Conservation (phyloP, 306 rosid genomes). For the Pachyrhizus erosus region DNA sequence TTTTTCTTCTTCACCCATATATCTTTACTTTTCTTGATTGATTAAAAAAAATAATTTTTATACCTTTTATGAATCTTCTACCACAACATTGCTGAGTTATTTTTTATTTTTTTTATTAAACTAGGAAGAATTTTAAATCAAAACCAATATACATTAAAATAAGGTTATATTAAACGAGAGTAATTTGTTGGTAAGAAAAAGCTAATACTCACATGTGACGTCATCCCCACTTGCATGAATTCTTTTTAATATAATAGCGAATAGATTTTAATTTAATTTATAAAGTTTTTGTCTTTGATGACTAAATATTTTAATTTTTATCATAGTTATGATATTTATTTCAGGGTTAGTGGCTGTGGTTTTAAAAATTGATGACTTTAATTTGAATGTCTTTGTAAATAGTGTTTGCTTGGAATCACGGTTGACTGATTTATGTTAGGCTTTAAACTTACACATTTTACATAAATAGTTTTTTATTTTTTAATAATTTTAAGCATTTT, state of each 20-base stretch:
- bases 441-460: not conserved
- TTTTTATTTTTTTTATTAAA: no score
- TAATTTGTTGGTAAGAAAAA: not conserved
- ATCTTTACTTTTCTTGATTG: not conserved
- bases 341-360: not conserved
- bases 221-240: not conserved
- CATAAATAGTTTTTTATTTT: not conserved
- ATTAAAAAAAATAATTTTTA: not conserved
- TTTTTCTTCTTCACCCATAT: not conserved
- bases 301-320: not conserved
- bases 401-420: no score
- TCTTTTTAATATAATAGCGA: not conserved
- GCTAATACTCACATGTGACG: not conserved
- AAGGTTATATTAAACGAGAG: not conserved
- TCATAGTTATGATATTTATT: not conserved
- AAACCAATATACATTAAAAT: not conserved
- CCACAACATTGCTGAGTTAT: not conserved
- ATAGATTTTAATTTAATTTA: not conserved
- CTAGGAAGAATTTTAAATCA: no score
- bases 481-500: not conserved
- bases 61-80: not conserved
- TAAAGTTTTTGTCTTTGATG: slow-evolving; percentile 1
- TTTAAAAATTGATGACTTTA: not conserved
- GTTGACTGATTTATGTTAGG: not conserved
- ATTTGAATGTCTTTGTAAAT: not conserved